Evolutionary conservation across 495 filamentous ascomycete genomes (phyloP), one percentile per base, ranked within the genome.

Genomic region (Tuber calosporum): DNA sequence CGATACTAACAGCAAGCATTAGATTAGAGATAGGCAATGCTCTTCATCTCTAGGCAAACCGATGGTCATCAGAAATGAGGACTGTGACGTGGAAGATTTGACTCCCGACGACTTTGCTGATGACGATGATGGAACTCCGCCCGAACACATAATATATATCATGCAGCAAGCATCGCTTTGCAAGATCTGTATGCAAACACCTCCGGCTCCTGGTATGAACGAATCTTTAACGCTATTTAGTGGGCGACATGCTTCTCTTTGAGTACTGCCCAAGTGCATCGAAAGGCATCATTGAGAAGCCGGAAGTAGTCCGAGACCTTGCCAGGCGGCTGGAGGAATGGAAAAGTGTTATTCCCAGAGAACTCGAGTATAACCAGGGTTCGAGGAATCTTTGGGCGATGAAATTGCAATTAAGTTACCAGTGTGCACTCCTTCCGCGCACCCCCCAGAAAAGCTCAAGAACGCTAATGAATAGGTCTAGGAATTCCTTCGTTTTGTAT

Each of bases 81-180:
- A 77, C 58, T 77, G 75, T 62, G 75, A 77, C 48, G 75, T 77
- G 37, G 75, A 77, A 68, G 73, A 70, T 22, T 48, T 77, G 53
- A 40, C 66, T 13, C 26, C 71, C 13, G 72, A 70, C 22, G 75
- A 77, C 53, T 71, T 77, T 15, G 26, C 42, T 7, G 58, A 41
- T 53, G 75, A 77, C 34, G 73, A 68, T n/a, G 73, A 74, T n/a
- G 70, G 42, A 67, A 58, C 38, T 6, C 39, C 22, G 37, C 53
- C 53, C 6, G 45, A 67, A 17, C 73, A 75, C 43, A 71, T 62
- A 20, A n/a, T 75, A 40, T 38, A 37, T 45, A 26, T 75, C 38
- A 58, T 75, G 26, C 48, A 75, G 48, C 69, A 72, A 9, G 40
- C 72, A 37, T 69, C 67, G 30, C 73, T 75, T 30, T 48, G 69